phyloP scores from a whole-genome alignment of 1,139 yeast species.

The Martiniozyma asiatica region DNA sequence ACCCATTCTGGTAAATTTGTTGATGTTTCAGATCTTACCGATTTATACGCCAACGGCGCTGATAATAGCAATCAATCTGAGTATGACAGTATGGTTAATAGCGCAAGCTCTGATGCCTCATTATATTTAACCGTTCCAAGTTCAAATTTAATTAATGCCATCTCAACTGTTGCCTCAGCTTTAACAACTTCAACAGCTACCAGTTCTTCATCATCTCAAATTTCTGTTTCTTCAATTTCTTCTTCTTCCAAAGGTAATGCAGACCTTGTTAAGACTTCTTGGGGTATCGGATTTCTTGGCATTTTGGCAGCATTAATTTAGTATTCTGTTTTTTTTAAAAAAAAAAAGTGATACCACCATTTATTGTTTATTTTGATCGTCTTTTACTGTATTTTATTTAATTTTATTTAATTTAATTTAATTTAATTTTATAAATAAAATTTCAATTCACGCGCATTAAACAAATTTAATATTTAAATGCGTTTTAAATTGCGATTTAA shows the following conservation, averaged over 20 bases:
- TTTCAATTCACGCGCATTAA: no score
- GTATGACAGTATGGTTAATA: slow-evolving; percentile 7
- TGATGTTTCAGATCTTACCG: slow-evolving; percentile 19
- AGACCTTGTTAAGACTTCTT: no score
- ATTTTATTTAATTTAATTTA: no score
- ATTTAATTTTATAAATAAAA: no score
- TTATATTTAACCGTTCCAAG: slow-evolving; percentile 12
- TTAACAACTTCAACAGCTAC: slow-evolving; percentile 20
- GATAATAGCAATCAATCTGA: slow-evolving; percentile 34
- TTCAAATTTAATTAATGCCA: slow-evolving; percentile 27
- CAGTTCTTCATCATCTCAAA: slow-evolving; percentile 21
- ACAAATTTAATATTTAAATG: no score
- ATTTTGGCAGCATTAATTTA: no score
- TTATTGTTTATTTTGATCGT: no score
- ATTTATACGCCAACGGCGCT: slow-evolving; percentile 19
- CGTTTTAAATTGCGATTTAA: slow-evolving; percentile 6
- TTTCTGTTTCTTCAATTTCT: slow-evolving; percentile 14
- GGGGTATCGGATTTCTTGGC: no score
- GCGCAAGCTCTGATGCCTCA: slow-evolving; percentile 11
- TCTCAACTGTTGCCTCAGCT: neutral
- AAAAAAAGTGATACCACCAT: no score
- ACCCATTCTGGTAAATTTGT: slow-evolving; percentile 38
- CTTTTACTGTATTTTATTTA: no score
- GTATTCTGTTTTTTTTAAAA: no score
- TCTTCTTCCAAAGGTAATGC: slow-evolving; percentile 11